Evolutionary conservation across 129 eudicot genomes (phyloP), one percentile per base, ranked within the genome.

Genomic region (Escallonia herrerae): DNA sequence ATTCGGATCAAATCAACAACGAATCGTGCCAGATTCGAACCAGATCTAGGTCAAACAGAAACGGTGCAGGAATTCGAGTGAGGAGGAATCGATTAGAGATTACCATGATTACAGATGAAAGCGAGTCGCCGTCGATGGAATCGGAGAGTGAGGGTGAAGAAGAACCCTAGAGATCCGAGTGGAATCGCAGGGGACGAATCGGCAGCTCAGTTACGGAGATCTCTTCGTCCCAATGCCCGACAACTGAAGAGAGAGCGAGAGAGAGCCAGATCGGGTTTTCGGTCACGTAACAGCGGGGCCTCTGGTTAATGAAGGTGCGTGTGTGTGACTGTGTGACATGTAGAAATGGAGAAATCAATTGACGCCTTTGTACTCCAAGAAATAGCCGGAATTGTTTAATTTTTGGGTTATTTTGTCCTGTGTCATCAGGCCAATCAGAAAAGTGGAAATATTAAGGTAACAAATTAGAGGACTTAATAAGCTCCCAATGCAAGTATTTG

Each of bases 141-240:
- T 77, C 65, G 67, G 63, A 22, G 60, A 73, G 58, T 68, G 77
- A 37, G 9, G 44, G 52, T 45, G 44, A 22, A 22, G 75, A 66
- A 50, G 73, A 77, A 45, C 74, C 70, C 68, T 65, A 65, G 56
- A 63, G 89, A 83, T 80, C 85, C 72, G 68, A 76, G 59, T 76
- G 66, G 62, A 80, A 79, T 83, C 82, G 65, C 60, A 73, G 42
- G 57, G 80, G 55, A 79, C 55, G 15, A 67, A 43, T n/a, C 15
- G 51, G 33, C 43, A 39, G 63, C 41, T 40, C 58, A 68, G 64
- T 75, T 67, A 50, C 64, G 53, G 50, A 62, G 53, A 79, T 69
- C 58, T 69, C 15, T 57, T 71, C 43, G 33, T 67, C 55, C 66
- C 62, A 74, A 69, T 74, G 73, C 65, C 43, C 56, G 45, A 56